Evolutionary conservation across 2,329 filamentous ascomycete species (phyloP), one percentile per base, ranked within the genome.

Genomic region (Thelonectria olida): DNA sequence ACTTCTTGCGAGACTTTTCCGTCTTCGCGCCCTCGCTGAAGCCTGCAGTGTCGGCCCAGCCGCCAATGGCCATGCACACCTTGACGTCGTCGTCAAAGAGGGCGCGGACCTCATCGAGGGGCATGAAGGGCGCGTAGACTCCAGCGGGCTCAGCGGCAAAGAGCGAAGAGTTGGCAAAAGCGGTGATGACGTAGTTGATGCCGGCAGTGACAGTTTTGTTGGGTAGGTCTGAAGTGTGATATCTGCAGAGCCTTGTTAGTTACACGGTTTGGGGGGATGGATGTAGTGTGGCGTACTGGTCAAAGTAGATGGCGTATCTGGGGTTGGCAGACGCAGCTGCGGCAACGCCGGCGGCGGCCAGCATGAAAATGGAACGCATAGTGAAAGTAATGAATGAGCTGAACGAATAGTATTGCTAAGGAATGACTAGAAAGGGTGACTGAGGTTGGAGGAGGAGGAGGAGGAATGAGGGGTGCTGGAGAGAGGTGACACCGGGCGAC

Each of bases 41-140:
- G 0, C 87, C 88, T 12, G 72, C 69, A 0, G 83, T 85, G 59
- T 90, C 87, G 2, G 84, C 88, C 88, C 88, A 90, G 25, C 88
- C 88, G 13, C 88, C 89, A 42, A 91, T 83, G 17, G 88, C 84
- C 60, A 90, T 82, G 80, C 88, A 85, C 15, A 90, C 75, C 72
- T 90, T 87, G 50, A 84, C 82, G 5, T 79, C 81, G 0, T 82
- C 72, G 12, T 80, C 72, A 56, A 88, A 90, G 19, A 85, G 78
- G 23, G 76, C 75, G 17, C 86, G 83, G 44, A 88, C 78, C 4
- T 82, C 79, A 1, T 75, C 70, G 2, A 89, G 74, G 1, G 81
- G 72, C 73, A 84, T 81, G 66, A 88, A 89, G 0, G 87, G 86
- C 53, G 78, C 78, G 66, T 82, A 87, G 0, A 75, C 67, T 19